These are phyloP conservation scores for Endocalyx cinctus DNA, from an alignment of 2,329 filamentous ascomycete genomes.

Conservation along the genomic window DNA sequence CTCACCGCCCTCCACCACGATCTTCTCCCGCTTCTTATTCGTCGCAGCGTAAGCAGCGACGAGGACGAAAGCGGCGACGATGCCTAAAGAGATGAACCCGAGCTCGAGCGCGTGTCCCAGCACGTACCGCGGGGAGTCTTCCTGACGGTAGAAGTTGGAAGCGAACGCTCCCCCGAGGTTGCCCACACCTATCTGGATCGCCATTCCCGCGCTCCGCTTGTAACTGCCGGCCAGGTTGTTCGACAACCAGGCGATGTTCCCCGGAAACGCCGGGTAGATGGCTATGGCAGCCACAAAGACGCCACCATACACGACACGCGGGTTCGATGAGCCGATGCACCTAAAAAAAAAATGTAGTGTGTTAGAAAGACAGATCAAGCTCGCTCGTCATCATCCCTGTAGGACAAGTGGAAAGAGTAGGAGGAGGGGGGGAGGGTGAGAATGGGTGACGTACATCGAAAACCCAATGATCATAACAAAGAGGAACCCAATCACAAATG, in stretches of 20 bases:
- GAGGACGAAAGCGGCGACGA: constrained; percentile 39
- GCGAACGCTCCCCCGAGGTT: constrained; percentile 62
- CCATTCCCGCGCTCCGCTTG: constrained; percentile 64
- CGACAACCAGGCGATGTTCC: constrained; percentile 72
- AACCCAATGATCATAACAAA: constrained; percentile 53
- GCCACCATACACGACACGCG: constrained; percentile 64
- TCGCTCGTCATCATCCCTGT: too few species aligned
- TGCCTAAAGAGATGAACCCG: constrained; percentile 41
- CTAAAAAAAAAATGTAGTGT: constrained; percentile 27
- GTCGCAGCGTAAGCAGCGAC: constrained; percentile 49
- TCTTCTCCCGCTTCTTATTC: constrained; percentile 53
- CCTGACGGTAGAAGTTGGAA: constrained; percentile 63
- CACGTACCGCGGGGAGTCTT: constrained; percentile 43
- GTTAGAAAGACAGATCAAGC: background rate
- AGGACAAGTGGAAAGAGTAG: background rate
- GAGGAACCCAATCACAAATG: constrained; percentile 52
- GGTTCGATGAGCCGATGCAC: constrained; percentile 53
- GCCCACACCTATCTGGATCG: constrained; percentile 57
- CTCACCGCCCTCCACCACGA: constrained; percentile 35
- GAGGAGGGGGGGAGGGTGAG: background rate
- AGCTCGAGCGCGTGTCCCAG: constrained; percentile 48
- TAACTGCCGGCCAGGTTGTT: constrained; percentile 68
- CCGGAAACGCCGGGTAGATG: constrained; percentile 75
- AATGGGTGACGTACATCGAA: constrained; percentile 37
- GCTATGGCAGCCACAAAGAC: constrained; percentile 72